Percentiles rank a stretch among this genome's conserved stretches.
These are phyloP conservation scores for Potentilla sterilis DNA, from an alignment of 306 rosid species.

Conservation along the genomic window DNA sequence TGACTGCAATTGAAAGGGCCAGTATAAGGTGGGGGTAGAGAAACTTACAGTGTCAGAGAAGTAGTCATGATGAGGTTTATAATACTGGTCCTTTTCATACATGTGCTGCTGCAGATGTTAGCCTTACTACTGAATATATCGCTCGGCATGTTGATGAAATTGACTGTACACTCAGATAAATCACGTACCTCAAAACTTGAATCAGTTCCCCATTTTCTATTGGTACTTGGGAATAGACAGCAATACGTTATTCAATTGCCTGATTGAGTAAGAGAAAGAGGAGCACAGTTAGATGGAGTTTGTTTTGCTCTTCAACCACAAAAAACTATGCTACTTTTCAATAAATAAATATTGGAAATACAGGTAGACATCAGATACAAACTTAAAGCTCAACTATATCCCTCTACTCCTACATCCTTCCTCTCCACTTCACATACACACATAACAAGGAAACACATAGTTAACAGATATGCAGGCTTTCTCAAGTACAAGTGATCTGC, in stretches of 20 bases:
- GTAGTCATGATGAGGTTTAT: constrained; percentile 95
- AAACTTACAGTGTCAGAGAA: constrained; percentile 90
- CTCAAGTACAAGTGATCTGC: not conserved
- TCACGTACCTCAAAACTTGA: constrained; percentile 83
- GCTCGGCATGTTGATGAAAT: constrained; percentile 22
- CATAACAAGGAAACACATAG: not conserved
- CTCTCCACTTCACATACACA: not conserved
- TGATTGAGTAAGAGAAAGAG: constrained; percentile 21
- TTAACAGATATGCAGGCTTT: constrained; percentile 5
- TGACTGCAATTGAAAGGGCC: constrained; percentile 13
- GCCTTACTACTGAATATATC: constrained; percentile 36
- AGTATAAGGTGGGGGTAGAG: not conserved
- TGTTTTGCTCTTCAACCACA: constrained; percentile 1
- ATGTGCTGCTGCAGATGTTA: constrained; percentile 94
- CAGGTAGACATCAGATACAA: not conserved
- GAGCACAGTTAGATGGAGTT: not conserved
- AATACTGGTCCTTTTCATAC: constrained; percentile 85
- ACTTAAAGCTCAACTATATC: not conserved
- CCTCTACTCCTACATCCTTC: constrained; percentile 6
- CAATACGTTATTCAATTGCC: constrained; percentile 96
- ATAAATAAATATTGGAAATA: not conserved
- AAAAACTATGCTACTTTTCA: not conserved
- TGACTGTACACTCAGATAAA: constrained; percentile 18
- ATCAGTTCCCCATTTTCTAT: constrained; percentile 89
- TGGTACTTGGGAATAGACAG: constrained; percentile 90